A percentile compares a stretch with the other conserved stretches of the same genome.
These are phyloP conservation scores for Tarenaya hassleriana DNA, from an alignment of 345 rosid species.

Conservation along the genomic window DNA sequence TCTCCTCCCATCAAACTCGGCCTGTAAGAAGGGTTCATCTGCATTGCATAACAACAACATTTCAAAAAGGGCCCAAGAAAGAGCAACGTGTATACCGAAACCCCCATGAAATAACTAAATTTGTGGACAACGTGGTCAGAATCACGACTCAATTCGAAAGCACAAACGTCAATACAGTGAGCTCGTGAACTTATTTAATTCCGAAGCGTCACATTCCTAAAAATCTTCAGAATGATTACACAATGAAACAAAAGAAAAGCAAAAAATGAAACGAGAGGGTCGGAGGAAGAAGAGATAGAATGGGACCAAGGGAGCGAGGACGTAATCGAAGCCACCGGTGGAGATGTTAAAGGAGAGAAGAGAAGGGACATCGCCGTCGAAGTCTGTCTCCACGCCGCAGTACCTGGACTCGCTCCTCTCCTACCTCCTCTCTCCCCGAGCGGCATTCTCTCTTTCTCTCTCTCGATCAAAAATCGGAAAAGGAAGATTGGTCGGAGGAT, in stretches of 20 bases:
- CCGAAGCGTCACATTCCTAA: conserved; percentile 66
- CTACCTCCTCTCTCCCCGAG: conserved; percentile 48
- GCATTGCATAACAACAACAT: conserved; percentile 23
- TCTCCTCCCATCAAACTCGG: conserved; percentile 46
- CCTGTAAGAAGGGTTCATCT: conserved; percentile 69
- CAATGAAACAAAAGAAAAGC: not conserved
- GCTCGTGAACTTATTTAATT: conserved; percentile 61
- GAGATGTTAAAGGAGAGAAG: conserved; percentile 47
- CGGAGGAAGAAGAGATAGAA: conserved; percentile 55
- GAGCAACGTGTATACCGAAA: no score
- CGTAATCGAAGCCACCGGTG: conserved; percentile 51
- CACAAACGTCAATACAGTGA: conserved; percentile 30
- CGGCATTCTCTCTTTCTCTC: conserved; percentile 39
- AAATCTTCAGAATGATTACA: conserved; percentile 24
- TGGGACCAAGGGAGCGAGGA: conserved; percentile 63
- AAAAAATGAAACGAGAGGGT: conserved; percentile 31
- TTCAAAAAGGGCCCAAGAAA: no score
- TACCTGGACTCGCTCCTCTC: conserved; percentile 55
- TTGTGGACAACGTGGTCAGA: no score
- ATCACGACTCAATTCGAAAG: no score
- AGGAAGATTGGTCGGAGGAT: not conserved
- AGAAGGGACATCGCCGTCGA: conserved; percentile 49
- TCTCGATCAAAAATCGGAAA: not conserved
- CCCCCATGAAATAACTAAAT: no score
- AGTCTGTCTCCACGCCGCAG: conserved; percentile 72